Base-by-base conservation (phyloP, 352 stramenopile genomes). In the Globisporangium polare region DNA sequence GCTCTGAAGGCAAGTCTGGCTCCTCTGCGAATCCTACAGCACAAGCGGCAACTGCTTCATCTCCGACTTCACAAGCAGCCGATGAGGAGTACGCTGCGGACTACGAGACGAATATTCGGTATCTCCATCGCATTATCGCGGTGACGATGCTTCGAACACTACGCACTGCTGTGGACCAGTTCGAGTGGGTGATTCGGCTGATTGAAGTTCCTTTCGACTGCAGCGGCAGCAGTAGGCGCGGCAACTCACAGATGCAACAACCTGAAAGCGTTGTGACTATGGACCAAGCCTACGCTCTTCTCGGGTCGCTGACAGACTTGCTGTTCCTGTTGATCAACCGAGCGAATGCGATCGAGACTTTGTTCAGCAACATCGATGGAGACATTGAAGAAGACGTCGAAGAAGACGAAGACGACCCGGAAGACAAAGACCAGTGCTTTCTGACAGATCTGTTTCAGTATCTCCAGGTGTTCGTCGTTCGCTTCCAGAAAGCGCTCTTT, bases 401-500 rank as follows among this genome's bases (percentile, higher is more conserved):
- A 4, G 59, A 72, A 24, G 50, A 62, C 2, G 62, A 80, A 9
- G 66, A 61, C 18, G 58, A 68, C n/a, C 33, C 54, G 15, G 62
- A 65, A 8, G 54, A 62, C 20, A 59, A 68, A 26, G 50, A 69
- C 29, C 41, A 55, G 39, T 78, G 74, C 47, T 80, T 90, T 41
- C 52, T 89, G 5, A 74, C 61, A 0, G 71, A 74, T 3, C 50
- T 92, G 33, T 73, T 92, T 20, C 39, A 53, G 29, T 84, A 90
- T 20, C 66, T 92, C 17, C 63, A 80, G 22, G 20, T 46, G 0
- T 85, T 89, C 29, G 58, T 88, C 12, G 24, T 54, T 39, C 75
- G 78, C 2, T 92, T 92, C 57, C 73, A 80, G 24, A 66, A 51
- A 2, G 69, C 79, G 22, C 49, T 92, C 5, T 90, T 90, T 58